phyloP scores from a whole-genome alignment of 2,329 filamentous ascomycete genomes.

The Cryphonectria radicalis region DNA sequence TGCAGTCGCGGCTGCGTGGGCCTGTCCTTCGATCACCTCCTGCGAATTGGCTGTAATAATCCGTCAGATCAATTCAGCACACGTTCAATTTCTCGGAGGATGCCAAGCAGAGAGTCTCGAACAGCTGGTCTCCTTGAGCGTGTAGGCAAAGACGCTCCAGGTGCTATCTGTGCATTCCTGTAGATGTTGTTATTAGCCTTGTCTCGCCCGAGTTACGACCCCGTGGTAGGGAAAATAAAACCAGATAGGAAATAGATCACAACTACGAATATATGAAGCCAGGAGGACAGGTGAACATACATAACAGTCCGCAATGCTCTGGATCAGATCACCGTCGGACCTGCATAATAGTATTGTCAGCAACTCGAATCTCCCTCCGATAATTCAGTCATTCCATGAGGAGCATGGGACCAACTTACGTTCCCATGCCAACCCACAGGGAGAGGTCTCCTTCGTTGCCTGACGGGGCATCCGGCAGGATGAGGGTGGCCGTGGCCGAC shows the following conservation, averaged over 20 bases:
- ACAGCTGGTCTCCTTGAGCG: constrained; percentile 42
- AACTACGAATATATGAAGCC: neutral
- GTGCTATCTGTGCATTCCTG: constrained; percentile 9
- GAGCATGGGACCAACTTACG: constrained; percentile 31
- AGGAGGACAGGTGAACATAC: neutral
- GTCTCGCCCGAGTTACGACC: neutral
- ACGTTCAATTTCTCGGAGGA: neutral
- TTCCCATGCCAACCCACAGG: constrained; percentile 57
- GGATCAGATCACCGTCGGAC: constrained; percentile 48
- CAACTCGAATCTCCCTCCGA: neutral
- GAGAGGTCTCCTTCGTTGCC: constrained; percentile 44
- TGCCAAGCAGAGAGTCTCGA: constrained; percentile 15
- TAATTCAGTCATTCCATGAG: neutral
- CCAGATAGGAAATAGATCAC: too few relatives aligned
- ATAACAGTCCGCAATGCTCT: constrained; percentile 48
- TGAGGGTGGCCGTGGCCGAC: constrained; percentile 47
- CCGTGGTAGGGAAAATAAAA: neutral
- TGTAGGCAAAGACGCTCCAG: constrained; percentile 50
- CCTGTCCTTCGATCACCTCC: constrained; percentile 40
- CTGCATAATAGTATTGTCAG: neutral
- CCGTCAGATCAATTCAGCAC: neutral
- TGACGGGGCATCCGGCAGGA: constrained; percentile 45
- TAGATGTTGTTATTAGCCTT: neutral
- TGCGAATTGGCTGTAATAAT: constrained; percentile 35
- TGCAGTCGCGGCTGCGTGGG: constrained; percentile 33